Base-by-base conservation (phyloP, 495 filamentous ascomycete genomes). In the Thermothielavioides terrestris region DNA sequence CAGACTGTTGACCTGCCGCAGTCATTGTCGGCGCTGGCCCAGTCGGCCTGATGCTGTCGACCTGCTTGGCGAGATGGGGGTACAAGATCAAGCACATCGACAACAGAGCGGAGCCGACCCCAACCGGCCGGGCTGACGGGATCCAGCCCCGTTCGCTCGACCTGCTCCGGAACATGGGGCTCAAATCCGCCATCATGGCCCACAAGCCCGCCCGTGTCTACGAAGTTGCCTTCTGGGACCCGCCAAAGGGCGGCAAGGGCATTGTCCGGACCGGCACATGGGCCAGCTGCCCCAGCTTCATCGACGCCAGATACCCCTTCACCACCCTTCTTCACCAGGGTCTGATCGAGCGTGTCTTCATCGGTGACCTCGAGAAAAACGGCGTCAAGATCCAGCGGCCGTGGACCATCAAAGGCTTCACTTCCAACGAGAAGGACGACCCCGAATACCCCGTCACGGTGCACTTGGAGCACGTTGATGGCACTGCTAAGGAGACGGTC, bases 11-110 rank as follows among this genome's bases (percentile, higher is more conserved):
- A n/a, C n/a, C n/a, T n/a, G n/a, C n/a, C n/a, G 12, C 38, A 76
- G 87, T 94, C 59, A 89, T 95, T 58, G 74, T 95, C 49, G 89
- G 89, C 51, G 89, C 89, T 41, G 88, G 89, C 27, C 88, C 89
- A n/a, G 88, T 87, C 25, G 89, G 89, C 34, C 77, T 94, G 45
- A 78, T 90, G 59, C 77, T 95, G 12, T 89, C 85, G n/a, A 84
- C 88, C 15, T 89, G 85, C 66, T 73, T 89, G 17, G 77, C 78
- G 42, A 77, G 84, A 54, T 85, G 80, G 67, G 85, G 85, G 6
- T 85, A 86, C 60, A 77, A 73, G 46, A 78, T 82, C 28, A 77
- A 80, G 52, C 75, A 86, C 54, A 79, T 88, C 52, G 85, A 89
- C 63, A 84, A 88, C 60, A 76, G 83, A 22, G 67, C 77, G 5